phyloP scores from a whole-genome alignment of 345 rosid species.

The Bruguiera parviflora region DNA sequence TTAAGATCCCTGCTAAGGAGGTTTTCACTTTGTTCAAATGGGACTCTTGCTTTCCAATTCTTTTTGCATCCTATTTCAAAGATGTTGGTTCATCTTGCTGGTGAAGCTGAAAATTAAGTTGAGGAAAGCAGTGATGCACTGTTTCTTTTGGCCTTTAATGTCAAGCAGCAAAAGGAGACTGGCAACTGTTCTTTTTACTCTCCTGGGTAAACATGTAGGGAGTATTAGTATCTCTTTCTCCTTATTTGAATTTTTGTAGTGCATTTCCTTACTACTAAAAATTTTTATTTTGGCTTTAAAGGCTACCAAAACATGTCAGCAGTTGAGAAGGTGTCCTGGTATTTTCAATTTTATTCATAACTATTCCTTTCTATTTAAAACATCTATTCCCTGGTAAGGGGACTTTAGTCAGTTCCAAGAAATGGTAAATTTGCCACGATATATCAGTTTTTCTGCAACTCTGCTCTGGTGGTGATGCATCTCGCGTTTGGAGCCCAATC shows the following conservation, averaged over 20 bases:
- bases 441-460: constrained; percentile 87
- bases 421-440: constrained; percentile 65
- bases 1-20: constrained; percentile 53
- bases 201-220: constrained; percentile 57
- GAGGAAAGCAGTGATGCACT: constrained; percentile 49
- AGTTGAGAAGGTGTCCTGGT: constrained; percentile 84
- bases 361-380: constrained; percentile 38
- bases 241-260: constrained; percentile 43
- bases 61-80: constrained; percentile 38
- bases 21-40: constrained; percentile 23
- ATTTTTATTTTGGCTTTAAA: constrained; percentile 54
- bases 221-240: constrained; percentile 60
- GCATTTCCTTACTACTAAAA: constrained; percentile 53
- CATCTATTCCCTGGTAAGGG: constrained; percentile 97
- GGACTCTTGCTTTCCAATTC: constrained; percentile 22
- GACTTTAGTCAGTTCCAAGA: constrained; percentile 55
- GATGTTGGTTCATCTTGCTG: constrained; percentile 49
- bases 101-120: constrained; percentile 47
- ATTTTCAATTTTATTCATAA: constrained; percentile 38
- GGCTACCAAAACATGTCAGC: constrained; percentile 78
- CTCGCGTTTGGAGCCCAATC: constrained; percentile 74
- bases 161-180: constrained; percentile 54
- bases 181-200: constrained; percentile 44
- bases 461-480: constrained; percentile 94
- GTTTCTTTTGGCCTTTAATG: constrained; percentile 45